Conservation (phyloP, 768 basidiomycete species). For the Suillus clintonianus region DNA sequence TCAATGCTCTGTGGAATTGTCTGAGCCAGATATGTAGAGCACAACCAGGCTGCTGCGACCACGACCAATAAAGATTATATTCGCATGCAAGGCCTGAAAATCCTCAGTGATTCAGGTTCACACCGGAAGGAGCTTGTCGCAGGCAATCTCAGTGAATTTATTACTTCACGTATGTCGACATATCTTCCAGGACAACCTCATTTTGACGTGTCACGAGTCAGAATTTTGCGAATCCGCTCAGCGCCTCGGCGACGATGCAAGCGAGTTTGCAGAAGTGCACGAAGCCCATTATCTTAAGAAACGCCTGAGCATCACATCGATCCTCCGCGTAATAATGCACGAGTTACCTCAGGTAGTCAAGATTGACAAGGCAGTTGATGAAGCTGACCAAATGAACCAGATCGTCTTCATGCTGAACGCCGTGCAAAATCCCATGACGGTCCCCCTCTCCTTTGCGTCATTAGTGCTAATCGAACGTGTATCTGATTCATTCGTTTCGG, state of each 20-base stretch:
- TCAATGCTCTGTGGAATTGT: not conserved
- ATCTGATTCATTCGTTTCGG: constrained; percentile 48
- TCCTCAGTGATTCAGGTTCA: constrained; percentile 44
- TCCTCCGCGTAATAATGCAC: constrained; percentile 55
- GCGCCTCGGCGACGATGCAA: constrained; percentile 41
- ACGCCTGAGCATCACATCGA: constrained; percentile 31
- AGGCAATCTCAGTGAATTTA: constrained; percentile 55
- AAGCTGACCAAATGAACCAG: constrained; percentile 29
- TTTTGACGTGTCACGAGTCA: constrained; percentile 13
- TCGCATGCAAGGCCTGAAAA: constrained; percentile 63
- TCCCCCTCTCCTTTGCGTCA: constrained; percentile 65
- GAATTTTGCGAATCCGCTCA: constrained; percentile 31
- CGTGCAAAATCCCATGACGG: constrained; percentile 58
- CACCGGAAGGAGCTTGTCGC: constrained; percentile 79
- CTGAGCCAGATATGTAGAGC: constrained; percentile 23
- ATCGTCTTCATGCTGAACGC: constrained; percentile 65
- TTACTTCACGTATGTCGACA: constrained; percentile 49
- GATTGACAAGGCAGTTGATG: not conserved
- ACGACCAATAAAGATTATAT: constrained; percentile 65
- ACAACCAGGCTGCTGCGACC: too few species aligned
- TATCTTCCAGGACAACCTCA: not conserved
- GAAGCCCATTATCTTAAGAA: constrained; percentile 32
- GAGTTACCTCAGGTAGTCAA: constrained; percentile 57
- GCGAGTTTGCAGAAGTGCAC: constrained; percentile 32
- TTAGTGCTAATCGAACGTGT: constrained; percentile 59